Conservation (phyloP, 768 basidiomycete species). For the Pulveroboletus ravenelii region DNA sequence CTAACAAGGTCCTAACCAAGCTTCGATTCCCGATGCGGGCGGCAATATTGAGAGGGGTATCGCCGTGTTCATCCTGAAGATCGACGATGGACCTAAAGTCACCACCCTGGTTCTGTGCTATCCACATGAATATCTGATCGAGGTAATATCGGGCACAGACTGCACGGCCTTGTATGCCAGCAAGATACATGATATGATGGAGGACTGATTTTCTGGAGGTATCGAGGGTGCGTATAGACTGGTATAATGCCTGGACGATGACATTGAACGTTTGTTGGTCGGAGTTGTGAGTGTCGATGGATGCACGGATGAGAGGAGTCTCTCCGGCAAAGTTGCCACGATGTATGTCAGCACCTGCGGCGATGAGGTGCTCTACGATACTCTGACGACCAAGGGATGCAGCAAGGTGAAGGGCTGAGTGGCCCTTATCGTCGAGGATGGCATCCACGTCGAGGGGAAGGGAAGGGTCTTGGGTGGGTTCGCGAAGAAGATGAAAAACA, state of each 20-base stretch:
- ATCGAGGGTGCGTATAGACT: constrained; percentile 85
- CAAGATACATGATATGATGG: constrained; percentile 88
- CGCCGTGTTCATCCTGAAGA: constrained; percentile 90
- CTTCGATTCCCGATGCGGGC: constrained; percentile 89
- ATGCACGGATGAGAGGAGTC: constrained; percentile 89
- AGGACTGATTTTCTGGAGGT: constrained; percentile 79
- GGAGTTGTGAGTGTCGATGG: constrained; percentile 81
- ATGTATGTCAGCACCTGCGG: constrained; percentile 78
- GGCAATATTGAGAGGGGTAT: constrained; percentile 93
- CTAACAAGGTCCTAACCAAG: constrained; percentile 79
- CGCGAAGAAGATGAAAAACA: constrained; percentile 62
- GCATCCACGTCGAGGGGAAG: constrained; percentile 59
- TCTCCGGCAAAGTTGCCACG: constrained; percentile 93
- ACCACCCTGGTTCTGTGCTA: constrained; percentile 71
- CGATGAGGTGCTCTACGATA: constrained; percentile 66
- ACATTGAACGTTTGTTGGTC: constrained; percentile 71
- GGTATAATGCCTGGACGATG: constrained; percentile 59
- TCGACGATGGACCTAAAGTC: constrained; percentile 81
- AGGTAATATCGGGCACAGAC: constrained; percentile 85
- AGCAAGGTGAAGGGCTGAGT: constrained; percentile 91
- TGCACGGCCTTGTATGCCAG: constrained; percentile 87
- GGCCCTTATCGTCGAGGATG: constrained; percentile 91
- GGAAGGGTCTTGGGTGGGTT: constrained; percentile 45
- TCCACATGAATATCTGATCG: constrained; percentile 82
- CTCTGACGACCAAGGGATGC: constrained; percentile 74